Percentiles rank a stretch among this genome's conserved stretches.
Evolutionary conservation across 192 early-diverging fungal genomes (phyloP).

Genomic region (Backusella circina): DNA sequence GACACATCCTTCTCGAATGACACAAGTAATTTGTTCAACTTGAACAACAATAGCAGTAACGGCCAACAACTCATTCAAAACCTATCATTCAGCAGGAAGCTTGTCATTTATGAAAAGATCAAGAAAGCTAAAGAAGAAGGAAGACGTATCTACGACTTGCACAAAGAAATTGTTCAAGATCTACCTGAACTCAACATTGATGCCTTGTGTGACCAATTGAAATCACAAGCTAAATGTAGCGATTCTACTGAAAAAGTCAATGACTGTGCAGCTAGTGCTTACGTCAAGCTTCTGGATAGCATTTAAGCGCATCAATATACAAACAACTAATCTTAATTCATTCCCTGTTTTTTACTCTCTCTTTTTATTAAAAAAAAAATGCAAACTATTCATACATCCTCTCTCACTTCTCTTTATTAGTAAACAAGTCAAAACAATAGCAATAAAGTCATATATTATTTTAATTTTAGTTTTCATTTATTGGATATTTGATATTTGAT

Average conservation of each 20-base stretch:
- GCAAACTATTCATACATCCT: neutral
- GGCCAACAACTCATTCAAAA: neutral
- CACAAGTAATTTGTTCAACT: neutral
- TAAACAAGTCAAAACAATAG: neutral
- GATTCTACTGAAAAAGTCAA: slow-evolving; percentile 1
- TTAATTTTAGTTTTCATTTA: neutral
- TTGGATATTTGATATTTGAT: no score
- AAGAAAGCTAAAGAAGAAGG: neutral
- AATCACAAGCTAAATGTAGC: slow-evolving; percentile 17
- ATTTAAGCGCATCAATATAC: neutral
- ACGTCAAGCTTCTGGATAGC: slow-evolving; percentile 11
- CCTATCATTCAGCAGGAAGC: neutral
- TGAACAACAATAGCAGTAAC: neutral
- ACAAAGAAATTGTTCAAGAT: slow-evolving; percentile 10
- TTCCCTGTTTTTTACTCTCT: neutral
- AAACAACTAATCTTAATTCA: neutral
- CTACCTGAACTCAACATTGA: slow-evolving; percentile 15
- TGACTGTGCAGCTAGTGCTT: slow-evolving; percentile 17
- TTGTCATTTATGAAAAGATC: neutral
- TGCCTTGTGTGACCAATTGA: slow-evolving; percentile 21
- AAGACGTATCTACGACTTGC: neutral
- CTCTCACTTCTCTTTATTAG: neutral
- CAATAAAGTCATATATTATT: neutral
- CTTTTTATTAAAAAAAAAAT: neutral
- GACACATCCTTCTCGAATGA: neutral